A percentile compares a stretch with the other conserved stretches of the same genome.
phyloP scores from a whole-genome alignment of 2,329 filamentous ascomycete species.

The Fusarium sp. region DNA sequence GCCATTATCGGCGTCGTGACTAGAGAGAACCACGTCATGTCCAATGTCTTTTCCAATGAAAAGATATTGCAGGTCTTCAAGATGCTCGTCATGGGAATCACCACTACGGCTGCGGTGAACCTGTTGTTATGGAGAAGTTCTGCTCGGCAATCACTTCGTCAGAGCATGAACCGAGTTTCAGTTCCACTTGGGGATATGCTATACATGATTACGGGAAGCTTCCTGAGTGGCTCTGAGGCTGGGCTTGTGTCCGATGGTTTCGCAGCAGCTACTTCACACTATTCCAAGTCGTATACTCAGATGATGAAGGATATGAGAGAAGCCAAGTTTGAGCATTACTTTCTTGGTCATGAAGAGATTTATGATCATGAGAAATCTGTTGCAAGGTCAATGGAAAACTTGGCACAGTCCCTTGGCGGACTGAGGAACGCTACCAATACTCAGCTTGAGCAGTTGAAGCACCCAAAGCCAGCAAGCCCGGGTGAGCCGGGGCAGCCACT shows the following conservation, averaged over 20 bases:
- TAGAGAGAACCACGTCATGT: conserved; percentile 88
- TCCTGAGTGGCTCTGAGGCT: conserved; percentile 83
- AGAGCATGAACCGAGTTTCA: conserved; percentile 78
- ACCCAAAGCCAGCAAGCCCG: conserved; percentile 2
- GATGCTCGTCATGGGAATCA: conserved; percentile 82
- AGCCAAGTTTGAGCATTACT: conserved; percentile 89
- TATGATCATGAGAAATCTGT: conserved; percentile 83
- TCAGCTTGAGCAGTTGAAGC: conserved; percentile 83
- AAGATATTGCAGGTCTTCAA: conserved; percentile 87
- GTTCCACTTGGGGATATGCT: conserved; percentile 84
- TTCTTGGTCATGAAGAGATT: conserved; percentile 81
- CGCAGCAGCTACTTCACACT: conserved; percentile 68
- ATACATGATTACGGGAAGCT: conserved; percentile 82
- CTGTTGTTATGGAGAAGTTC: conserved; percentile 82
- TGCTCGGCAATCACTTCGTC: conserved; percentile 77
- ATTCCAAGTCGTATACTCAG: conserved; percentile 73
- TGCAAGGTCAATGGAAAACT: conserved; percentile 84
- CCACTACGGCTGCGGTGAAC: conserved; percentile 77
- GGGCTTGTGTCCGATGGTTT: conserved; percentile 78
- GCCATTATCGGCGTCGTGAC: conserved; percentile 91
- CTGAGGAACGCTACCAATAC: conserved; percentile 89
- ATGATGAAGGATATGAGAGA: conserved; percentile 85
- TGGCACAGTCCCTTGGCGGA: conserved; percentile 91
- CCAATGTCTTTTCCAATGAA: conserved; percentile 82
- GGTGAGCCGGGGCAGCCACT: fast-evolving